Evolutionary conservation across 495 filamentous ascomycete species (phyloP).

Genomic region (Aspergillus nanangensis): DNA sequence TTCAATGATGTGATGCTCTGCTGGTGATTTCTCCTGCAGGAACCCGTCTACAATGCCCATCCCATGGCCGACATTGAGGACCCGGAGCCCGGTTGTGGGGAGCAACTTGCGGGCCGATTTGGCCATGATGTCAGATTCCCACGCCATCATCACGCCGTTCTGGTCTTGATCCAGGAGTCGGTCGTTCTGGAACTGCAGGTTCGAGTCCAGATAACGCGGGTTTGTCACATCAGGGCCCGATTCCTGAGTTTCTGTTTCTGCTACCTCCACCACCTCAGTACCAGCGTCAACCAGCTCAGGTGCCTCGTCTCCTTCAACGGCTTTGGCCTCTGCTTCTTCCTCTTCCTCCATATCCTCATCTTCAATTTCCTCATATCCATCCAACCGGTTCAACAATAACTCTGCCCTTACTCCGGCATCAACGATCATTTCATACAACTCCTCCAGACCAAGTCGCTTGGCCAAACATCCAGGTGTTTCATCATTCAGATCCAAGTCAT

Average conservation of each 20-base stretch:
- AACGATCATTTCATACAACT: conserved; percentile 79
- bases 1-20: conserved; percentile 82
- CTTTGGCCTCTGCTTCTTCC: conserved; percentile 21
- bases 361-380: conserved; percentile 68
- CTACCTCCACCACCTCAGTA: conserved; percentile 8
- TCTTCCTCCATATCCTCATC: conserved; percentile 17
- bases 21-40: conserved; percentile 64
- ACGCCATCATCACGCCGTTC: conserved; percentile 97
- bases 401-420: conserved; percentile 92
- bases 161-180: conserved; percentile 73
- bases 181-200: conserved; percentile 67
- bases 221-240: conserved; percentile 49
- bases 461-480: conserved; percentile 95
- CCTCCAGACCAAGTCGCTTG: conserved; percentile 58
- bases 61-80: conserved; percentile 91
- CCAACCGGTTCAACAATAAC: conserved; percentile 70
- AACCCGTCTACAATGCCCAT: conserved; percentile 94
- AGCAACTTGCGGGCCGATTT: conserved; percentile 63
- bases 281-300: conserved; percentile 28
- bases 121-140: conserved; percentile 90
- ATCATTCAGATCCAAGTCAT: conserved; percentile 77
- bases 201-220: conserved; percentile 70
- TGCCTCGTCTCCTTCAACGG: conserved; percentile 15
- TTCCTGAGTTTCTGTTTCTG: conserved; percentile 15
- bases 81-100: conserved; percentile 54